Percentiles rank a stretch among this genome's conserved stretches.
Evolutionary conservation across 352 stramenopile genomes (phyloP).

Genomic region (Phytophthora colocasiae): DNA sequence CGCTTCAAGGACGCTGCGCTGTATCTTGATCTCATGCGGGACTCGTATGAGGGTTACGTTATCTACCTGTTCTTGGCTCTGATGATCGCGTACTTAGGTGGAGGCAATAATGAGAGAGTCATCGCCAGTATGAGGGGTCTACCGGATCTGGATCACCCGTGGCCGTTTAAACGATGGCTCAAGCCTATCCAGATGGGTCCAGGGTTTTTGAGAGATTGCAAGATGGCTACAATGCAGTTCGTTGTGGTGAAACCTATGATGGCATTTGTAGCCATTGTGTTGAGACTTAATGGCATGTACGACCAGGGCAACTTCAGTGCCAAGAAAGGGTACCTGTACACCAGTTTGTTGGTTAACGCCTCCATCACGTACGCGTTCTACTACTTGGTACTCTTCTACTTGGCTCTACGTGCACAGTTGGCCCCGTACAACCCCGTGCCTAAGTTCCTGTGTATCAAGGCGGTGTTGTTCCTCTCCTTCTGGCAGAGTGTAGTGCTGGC

Average conservation of each 20-base stretch:
- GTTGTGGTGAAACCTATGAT: constrained; percentile 95
- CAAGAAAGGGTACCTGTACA: constrained; percentile 90
- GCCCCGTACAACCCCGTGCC: constrained; percentile 94
- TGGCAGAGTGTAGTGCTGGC: constrained; percentile 96
- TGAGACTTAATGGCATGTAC: constrained; percentile 84
- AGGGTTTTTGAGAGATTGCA: constrained; percentile 93
- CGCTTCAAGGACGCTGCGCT: constrained; percentile 94
- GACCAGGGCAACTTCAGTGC: constrained; percentile 88
- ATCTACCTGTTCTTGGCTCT: constrained; percentile 98
- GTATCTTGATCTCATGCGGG: constrained; percentile 95
- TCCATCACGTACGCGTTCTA: constrained; percentile 98
- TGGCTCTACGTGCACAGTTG: constrained; percentile 91
- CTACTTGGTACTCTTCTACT: constrained; percentile 98
- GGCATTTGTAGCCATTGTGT: constrained; percentile 87
- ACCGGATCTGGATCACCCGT: constrained; percentile 76
- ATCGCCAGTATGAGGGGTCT: constrained; percentile 57
- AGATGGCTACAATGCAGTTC: constrained; percentile 96
- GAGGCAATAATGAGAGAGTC: constrained; percentile 91
- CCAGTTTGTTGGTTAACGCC: constrained; percentile 95
- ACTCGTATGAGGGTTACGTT: constrained; percentile 98
- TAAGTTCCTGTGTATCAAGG: constrained; percentile 99
- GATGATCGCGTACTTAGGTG: constrained; percentile 95
- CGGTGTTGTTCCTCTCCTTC: constrained; percentile 98
- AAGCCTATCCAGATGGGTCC: constrained; percentile 83
- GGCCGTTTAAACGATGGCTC: constrained; percentile 72